phyloP scores from a whole-genome alignment of 352 stramenopile species.

The Thraustochytrium striatum region DNA sequence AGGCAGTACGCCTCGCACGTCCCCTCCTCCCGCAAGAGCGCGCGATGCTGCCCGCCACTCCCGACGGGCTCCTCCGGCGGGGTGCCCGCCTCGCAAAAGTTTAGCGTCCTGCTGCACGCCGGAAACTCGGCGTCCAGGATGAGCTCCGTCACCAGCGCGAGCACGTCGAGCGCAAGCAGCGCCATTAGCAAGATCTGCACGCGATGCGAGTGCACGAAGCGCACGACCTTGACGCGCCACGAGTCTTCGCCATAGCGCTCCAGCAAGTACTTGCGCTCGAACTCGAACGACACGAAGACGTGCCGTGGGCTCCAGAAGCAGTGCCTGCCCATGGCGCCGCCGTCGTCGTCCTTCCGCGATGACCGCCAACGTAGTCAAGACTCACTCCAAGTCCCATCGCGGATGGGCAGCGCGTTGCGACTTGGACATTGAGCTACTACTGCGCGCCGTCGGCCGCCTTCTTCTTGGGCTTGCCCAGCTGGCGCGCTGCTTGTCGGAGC shows the following conservation, averaged over 20 bases:
- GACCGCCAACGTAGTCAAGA: no score
- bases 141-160: constrained; percentile 15
- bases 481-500: background rate
- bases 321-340: no score
- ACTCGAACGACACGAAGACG: constrained; percentile 34
- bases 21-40: background rate
- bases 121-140: constrained; percentile 6
- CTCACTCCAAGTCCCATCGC: no score
- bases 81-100: constrained; percentile 1
- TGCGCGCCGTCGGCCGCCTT: no score
- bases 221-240: background rate
- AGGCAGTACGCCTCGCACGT: background rate
- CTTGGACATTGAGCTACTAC: no score
- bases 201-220: background rate
- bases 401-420: no score
- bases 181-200: background rate
- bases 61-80: no score
- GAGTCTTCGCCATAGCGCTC: background rate
- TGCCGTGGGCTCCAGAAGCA: no score
- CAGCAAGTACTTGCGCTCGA: background rate
- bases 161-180: constrained; percentile 27
- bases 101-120: background rate
- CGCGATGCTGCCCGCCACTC: background rate
- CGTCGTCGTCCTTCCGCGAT: no score
- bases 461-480: background rate